Percentiles rank a stretch among this genome's conserved stretches.
Evolutionary conservation across 805 yeast species (phyloP).

Genomic region (Kazachstania taianensis): DNA sequence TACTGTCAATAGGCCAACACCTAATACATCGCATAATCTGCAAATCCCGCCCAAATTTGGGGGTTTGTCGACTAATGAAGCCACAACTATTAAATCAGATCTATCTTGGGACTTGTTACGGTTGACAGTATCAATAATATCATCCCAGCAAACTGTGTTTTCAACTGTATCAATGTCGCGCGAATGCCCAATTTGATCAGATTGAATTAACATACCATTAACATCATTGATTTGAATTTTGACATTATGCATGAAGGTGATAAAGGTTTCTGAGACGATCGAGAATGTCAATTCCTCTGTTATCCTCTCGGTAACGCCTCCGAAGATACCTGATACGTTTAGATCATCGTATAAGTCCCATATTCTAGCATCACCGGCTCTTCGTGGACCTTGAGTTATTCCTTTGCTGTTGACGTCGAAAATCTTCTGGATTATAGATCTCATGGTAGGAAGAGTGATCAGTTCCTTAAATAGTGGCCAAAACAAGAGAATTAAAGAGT

Average conservation of each 20-base stretch:
- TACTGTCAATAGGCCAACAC: constrained; percentile 74
- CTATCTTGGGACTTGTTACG: too few relatives aligned
- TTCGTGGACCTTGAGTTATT: constrained; percentile 49
- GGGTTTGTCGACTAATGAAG: constrained; percentile 84
- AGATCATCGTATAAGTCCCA: constrained; percentile 64
- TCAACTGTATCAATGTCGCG: constrained; percentile 41
- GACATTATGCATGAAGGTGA: too few relatives aligned
- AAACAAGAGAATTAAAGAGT: constrained; percentile 58
- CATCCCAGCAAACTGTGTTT: not conserved
- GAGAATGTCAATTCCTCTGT: too few relatives aligned
- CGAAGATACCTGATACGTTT: constrained; percentile 56
- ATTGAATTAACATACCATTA: too few relatives aligned
- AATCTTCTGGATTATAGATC: too few relatives aligned
- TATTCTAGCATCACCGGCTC: constrained; percentile 69
- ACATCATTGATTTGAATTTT: too few relatives aligned
- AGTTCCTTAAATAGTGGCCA: constrained; percentile 35
- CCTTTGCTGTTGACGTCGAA: too few relatives aligned
- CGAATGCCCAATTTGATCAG: constrained; percentile 33
- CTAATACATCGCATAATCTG: constrained; percentile 82
- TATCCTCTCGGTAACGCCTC: constrained; percentile 54
- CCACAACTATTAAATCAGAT: constrained; percentile 85
- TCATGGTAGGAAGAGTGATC: too few relatives aligned
- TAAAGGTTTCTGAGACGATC: too few relatives aligned
- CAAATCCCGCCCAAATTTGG: constrained; percentile 94
- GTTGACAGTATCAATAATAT: too few relatives aligned